These are phyloP conservation scores for Sinapis alba DNA, from an alignment of 441 rosid genomes.

Conservation along the genomic window DNA sequence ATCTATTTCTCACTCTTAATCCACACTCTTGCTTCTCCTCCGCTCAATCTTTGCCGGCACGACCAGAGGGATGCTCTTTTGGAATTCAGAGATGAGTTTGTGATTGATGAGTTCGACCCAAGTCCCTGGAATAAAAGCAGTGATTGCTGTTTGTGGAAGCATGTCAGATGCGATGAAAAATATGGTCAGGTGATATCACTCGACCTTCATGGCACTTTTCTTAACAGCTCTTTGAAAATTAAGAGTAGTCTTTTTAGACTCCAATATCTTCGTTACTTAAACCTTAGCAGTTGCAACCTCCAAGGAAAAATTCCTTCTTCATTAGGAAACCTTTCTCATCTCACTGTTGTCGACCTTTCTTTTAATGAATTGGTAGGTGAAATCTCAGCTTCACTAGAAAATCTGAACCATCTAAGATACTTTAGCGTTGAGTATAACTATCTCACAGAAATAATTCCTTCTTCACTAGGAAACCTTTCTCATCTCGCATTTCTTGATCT, in stretches of 20 bases:
- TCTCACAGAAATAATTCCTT: no score
- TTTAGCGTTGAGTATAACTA: no score
- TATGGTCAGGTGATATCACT: slow-evolving; percentile 4
- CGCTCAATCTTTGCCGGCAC: background rate
- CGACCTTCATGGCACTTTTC: slow-evolving; percentile 13
- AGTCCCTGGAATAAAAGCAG: slow-evolving; percentile 32
- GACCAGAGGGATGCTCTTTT: background rate
- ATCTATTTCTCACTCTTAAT: background rate
- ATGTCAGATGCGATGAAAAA: slow-evolving; percentile 13
- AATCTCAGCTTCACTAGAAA: background rate
- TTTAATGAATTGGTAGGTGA: background rate
- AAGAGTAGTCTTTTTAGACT: slow-evolving; percentile 29
- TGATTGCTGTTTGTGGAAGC: slow-evolving; percentile 26
- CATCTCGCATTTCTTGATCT: no score
- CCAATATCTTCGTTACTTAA: slow-evolving; percentile 24
- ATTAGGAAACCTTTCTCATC: background rate
- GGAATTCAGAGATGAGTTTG: background rate
- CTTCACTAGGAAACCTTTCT: no score
- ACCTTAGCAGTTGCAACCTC: background rate
- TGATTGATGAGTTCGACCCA: background rate
- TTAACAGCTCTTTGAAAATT: background rate
- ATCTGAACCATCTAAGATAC: background rate
- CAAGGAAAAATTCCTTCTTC: background rate
- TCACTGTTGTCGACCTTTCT: background rate
- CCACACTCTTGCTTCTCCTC: background rate